These are phyloP conservation scores for Lactarius tabidus DNA, from an alignment of 768 basidiomycete genomes.

Conservation along the genomic window DNA sequence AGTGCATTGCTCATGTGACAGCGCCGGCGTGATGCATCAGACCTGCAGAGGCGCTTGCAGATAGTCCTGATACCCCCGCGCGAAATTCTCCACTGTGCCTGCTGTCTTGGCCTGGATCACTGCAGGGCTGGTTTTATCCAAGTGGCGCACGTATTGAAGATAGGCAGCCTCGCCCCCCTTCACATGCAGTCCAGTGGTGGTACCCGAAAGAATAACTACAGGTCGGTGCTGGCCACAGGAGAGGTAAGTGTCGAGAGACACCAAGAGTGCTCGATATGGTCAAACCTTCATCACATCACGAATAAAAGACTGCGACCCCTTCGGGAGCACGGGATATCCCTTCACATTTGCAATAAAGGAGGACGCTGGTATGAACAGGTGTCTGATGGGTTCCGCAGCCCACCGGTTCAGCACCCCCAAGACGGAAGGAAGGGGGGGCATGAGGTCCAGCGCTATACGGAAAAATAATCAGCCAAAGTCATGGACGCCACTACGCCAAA, in stretches of 20 bases:
- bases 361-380: constrained; percentile 84
- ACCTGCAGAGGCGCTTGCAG: constrained; percentile 93
- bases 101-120: constrained; percentile 58
- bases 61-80: constrained; percentile 91
- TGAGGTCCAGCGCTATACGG: constrained; percentile 78
- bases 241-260: constrained; percentile 6
- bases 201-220: constrained; percentile 75
- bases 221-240: constrained; percentile 65
- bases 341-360: constrained; percentile 94
- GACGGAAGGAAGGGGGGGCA: constrained; percentile 79
- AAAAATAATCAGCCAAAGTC: constrained; percentile 21
- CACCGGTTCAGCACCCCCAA: constrained; percentile 77
- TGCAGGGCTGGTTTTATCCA: constrained; percentile 72
- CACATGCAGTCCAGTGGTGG: constrained; percentile 57
- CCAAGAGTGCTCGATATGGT: constrained; percentile 11
- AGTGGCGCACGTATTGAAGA: constrained; percentile 79
- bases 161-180: constrained; percentile 86
- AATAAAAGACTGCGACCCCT: constrained; percentile 88
- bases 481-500: constrained; percentile 9
- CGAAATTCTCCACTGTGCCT: constrained; percentile 85
- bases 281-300: constrained; percentile 83
- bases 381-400: constrained; percentile 89
- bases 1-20: constrained; percentile 15
- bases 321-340: constrained; percentile 95
- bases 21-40: constrained; percentile 25